phyloP scores from a whole-genome alignment of 2,329 filamentous ascomycete species.

The Parafenestella ontariensis region DNA sequence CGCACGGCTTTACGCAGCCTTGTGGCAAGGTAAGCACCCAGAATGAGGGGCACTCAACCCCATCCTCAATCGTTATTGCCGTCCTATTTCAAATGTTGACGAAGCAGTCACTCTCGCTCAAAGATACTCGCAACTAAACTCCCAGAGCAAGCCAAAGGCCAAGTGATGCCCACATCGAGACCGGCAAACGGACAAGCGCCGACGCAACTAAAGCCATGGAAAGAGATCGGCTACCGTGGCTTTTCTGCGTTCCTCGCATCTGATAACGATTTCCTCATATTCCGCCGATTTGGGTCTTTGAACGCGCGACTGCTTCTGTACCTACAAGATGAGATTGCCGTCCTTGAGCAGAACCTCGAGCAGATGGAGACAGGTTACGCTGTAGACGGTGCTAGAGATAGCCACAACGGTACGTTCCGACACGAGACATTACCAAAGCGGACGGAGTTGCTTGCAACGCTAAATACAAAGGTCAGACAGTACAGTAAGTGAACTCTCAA shows the following conservation, averaged over 20 bases:
- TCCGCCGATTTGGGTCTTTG: conserved; percentile 35
- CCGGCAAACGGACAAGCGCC: neutral
- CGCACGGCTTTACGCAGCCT: neutral
- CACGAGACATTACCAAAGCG: neutral
- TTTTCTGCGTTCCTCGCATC: conserved; percentile 40
- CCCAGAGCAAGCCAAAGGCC: neutral
- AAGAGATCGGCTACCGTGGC: conserved; percentile 38
- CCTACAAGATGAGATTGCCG: conserved; percentile 29
- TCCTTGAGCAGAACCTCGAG: conserved; percentile 19
- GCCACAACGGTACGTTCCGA: neutral
- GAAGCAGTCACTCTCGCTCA: no score
- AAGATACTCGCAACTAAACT: neutral
- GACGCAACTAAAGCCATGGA: conserved; percentile 6
- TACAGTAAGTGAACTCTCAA: neutral
- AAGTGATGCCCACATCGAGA: neutral
- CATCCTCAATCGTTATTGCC: neutral
- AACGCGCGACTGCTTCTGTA: conserved; percentile 32
- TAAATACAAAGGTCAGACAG: neutral
- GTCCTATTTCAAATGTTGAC: neutral
- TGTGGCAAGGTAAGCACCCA: neutral
- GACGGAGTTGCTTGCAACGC: neutral
- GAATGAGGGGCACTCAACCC: neutral
- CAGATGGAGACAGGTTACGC: conserved; percentile 8
- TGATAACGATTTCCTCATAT: conserved; percentile 39
- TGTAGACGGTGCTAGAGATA: neutral